Evolutionary conservation across 169 alveolate genomes (phyloP), one percentile per base, ranked within the genome.

Genomic region (Babesia divergens): DNA sequence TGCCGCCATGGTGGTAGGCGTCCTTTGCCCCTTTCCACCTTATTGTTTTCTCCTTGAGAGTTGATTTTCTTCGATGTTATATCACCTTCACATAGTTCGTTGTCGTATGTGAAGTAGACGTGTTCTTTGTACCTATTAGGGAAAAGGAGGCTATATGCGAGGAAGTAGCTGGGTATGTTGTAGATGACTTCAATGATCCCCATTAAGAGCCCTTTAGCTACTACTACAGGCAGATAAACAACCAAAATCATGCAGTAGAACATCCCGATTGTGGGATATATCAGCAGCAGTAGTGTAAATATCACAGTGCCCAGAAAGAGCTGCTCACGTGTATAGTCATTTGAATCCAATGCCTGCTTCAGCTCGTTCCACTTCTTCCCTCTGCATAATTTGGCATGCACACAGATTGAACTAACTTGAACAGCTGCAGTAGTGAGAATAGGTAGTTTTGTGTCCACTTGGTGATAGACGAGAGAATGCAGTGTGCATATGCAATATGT

Each of bases 291-390:
- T 35, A 68, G 62, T 8, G 58, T 59, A 44, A 77, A 77, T 26
- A 77, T 64, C 20, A 77, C 82, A 16, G 71, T 68, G 35, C 86
- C 86, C 46, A 77, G 60, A 31, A 77, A 77, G 37, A 77, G 59
- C 53, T 77, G 82, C 56, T 77, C 86, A 11, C 71, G 58, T n/a
- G 86, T 77, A 51, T 62, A 77, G 50, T 77, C 49, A 52, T 53
- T 68, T 7, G 86, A 32, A 49, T 77, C 86, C 44, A 68, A 40
- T 18, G 55, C 58, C 51, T 66, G 64, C 75, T 77, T 77, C 47
- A 77, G 56, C 28, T 31, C 55, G 58, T 77, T 77, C 86, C 81
- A 77, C 66, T 77, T 77, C 54, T 77, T 77, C 42, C 86, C 81
- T 69, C 86, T 77, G 52, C 9, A 2, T 2, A n/a, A 9, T 9